phyloP scores from a whole-genome alignment of 768 basidiomycete species.

The Termitomyces sp. region DNA sequence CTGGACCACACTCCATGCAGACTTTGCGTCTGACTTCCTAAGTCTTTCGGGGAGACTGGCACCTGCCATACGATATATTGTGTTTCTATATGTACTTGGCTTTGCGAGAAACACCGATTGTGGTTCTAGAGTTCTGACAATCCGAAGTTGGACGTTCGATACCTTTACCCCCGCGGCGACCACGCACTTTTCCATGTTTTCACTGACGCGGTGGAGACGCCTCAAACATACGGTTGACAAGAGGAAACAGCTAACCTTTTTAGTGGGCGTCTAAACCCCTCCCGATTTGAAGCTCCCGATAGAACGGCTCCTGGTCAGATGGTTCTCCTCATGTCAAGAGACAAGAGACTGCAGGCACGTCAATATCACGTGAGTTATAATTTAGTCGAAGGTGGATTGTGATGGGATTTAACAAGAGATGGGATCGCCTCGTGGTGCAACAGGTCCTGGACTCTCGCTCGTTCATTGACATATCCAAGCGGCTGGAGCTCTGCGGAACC shows the following conservation, averaged over 20 bases:
- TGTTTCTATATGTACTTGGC: not conserved
- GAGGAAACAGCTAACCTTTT: not conserved
- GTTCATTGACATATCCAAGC: conserved; percentile 6
- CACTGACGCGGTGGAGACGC: not conserved
- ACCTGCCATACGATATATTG: not conserved
- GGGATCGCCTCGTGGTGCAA: conserved; percentile 29
- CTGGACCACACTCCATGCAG: too few species aligned
- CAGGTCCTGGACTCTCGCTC: not conserved
- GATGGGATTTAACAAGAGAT: conserved; percentile 2
- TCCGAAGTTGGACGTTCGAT: not conserved
- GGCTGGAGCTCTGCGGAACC: conserved; percentile 19
- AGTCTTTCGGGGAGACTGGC: not conserved
- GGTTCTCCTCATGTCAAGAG: conserved; percentile 1
- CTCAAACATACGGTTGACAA: not conserved
- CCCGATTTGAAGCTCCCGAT: conserved; percentile 1
- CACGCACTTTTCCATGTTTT: not conserved
- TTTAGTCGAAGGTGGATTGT: conserved; percentile 17
- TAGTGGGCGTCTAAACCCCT: conserved; percentile 6
- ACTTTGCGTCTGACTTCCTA: not conserved
- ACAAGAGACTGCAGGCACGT: conserved; percentile 14
- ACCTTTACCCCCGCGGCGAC: not conserved
- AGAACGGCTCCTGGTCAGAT: conserved; percentile 12
- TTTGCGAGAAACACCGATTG: not conserved
- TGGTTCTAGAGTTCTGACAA: not conserved
- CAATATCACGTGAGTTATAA: conserved; percentile 23